A percentile compares a stretch with the other conserved stretches of the same genome.
Conservation (phyloP, 371 early-diverging fungal species). For the Mucor velutinosus region DNA sequence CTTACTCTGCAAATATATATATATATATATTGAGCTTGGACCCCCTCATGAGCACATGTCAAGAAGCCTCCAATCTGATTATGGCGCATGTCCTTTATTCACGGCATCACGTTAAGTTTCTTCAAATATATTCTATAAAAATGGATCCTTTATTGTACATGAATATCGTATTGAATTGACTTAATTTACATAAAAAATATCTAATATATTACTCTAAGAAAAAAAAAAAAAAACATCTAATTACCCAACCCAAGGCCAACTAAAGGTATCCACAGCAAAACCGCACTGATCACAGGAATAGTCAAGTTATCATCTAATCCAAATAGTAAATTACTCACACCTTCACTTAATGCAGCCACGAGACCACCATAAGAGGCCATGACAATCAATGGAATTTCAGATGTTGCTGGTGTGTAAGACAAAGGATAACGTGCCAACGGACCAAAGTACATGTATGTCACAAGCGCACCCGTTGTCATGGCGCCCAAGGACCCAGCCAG, state of each 20-base stretch:
- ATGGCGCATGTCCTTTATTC: too few species aligned
- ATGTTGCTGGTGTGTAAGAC: slow-evolving; percentile 24
- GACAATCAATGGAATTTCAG: slow-evolving; percentile 20
- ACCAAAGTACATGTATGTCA: slow-evolving; percentile 46
- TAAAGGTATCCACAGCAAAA: slow-evolving; percentile 45
- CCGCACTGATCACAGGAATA: slow-evolving; percentile 47
- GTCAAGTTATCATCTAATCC: slow-evolving; percentile 52
- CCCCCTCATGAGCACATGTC: too few species aligned
- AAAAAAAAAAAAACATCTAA: background rate
- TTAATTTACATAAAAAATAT: background rate
- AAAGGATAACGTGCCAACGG: slow-evolving; percentile 15
- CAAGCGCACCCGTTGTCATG: slow-evolving; percentile 36
- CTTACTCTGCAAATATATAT: too few species aligned
- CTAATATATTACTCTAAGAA: background rate
- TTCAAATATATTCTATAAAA: too few species aligned
- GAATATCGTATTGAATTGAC: background rate
- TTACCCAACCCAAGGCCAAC: slow-evolving; percentile 22
- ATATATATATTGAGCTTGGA: too few species aligned
- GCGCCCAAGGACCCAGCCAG: slow-evolving; percentile 56
- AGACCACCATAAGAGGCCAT: slow-evolving; percentile 47
- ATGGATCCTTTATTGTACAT: background rate
- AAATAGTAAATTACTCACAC: slow-evolving; percentile 33
- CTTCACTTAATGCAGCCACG: slow-evolving; percentile 51
- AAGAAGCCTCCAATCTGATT: too few species aligned
- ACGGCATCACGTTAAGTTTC: background rate